Conservation (phyloP, 345 rosid genomes). For the Ceriops decandra region DNA sequence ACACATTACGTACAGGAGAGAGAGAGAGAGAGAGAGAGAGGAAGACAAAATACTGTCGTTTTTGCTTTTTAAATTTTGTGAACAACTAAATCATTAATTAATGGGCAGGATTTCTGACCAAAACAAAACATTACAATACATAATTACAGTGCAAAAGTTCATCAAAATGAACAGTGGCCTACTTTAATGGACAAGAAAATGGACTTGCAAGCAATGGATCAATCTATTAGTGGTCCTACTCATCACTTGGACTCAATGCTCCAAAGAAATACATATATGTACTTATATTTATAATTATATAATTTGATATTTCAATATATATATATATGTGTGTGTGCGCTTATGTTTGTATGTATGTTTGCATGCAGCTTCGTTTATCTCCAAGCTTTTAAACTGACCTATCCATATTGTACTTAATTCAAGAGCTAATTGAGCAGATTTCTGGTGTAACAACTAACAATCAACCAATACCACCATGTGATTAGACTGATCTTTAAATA, state of each 20-base stretch:
- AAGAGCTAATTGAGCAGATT: slow-evolving; percentile 1
- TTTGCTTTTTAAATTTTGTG: background rate
- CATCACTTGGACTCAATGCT: background rate
- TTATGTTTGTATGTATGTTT: too few relatives aligned
- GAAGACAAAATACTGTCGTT: too few relatives aligned
- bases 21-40: background rate
- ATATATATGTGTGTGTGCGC: too few relatives aligned
- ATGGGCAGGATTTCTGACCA: slow-evolving; percentile 11
- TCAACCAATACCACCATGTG: slow-evolving; percentile 1
- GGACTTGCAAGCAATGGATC: background rate
- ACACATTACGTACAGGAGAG: background rate
- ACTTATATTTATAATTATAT: too few relatives aligned
- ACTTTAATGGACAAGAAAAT: background rate
- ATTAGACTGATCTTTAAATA: background rate
- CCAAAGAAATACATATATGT: too few relatives aligned
- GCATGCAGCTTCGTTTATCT: too few relatives aligned
- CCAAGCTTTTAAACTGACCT: too few relatives aligned
- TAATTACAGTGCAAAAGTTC: background rate
- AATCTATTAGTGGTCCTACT: slow-evolving; percentile 9
- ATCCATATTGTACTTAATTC: background rate
- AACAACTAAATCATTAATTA: slow-evolving; percentile 1
- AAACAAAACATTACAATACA: slow-evolving; percentile 7
- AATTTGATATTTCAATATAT: too few relatives aligned
- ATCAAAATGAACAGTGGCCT: background rate
- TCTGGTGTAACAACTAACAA: background rate